A percentile compares a stretch with the other conserved stretches of the same genome.
phyloP scores from a whole-genome alignment of 1,139 yeast genomes.

The Yamadazyma jaroonii region DNA sequence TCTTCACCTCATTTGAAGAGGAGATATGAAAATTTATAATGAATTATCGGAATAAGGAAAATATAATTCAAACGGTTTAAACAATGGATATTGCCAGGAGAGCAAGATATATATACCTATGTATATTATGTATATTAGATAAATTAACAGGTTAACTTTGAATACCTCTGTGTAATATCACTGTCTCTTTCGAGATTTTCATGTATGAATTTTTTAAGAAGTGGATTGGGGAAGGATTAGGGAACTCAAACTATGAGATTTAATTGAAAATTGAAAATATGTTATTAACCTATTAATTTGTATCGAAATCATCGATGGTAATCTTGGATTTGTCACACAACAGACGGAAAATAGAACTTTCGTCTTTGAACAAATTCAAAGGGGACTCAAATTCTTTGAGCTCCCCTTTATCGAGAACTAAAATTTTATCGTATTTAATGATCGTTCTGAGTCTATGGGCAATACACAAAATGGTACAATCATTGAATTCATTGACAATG shows the following conservation, averaged over 20 bases:
- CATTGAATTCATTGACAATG: slow-evolving; percentile 55
- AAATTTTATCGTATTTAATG: slow-evolving; percentile 58
- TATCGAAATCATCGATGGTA: slow-evolving; percentile 1
- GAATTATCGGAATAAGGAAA: too few species aligned
- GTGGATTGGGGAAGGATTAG: too few species aligned
- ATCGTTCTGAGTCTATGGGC: slow-evolving; percentile 78
- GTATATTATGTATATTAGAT: slow-evolving; percentile 4
- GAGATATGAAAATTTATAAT: slow-evolving; percentile 14
- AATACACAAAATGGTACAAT: slow-evolving; percentile 72
- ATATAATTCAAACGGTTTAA: too few species aligned
- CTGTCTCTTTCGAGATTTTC: too few species aligned
- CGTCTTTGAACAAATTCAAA: slow-evolving; percentile 10
- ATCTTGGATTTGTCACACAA: slow-evolving; percentile 30
- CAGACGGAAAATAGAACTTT: slow-evolving; percentile 34
- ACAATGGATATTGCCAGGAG: too few species aligned
- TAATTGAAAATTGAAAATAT: too few species aligned
- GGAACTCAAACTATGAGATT: too few species aligned
- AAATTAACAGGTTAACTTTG: not conserved
- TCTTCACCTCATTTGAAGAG: slow-evolving; percentile 39
- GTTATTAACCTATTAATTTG: too few species aligned
- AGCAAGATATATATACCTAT: not conserved
- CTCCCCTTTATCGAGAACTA: slow-evolving; percentile 65
- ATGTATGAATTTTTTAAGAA: too few species aligned
- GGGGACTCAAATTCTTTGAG: slow-evolving; percentile 61
- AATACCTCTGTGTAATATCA: too few species aligned